phyloP scores from a whole-genome alignment of 768 basidiomycete species.

The Mycena rosella region DNA sequence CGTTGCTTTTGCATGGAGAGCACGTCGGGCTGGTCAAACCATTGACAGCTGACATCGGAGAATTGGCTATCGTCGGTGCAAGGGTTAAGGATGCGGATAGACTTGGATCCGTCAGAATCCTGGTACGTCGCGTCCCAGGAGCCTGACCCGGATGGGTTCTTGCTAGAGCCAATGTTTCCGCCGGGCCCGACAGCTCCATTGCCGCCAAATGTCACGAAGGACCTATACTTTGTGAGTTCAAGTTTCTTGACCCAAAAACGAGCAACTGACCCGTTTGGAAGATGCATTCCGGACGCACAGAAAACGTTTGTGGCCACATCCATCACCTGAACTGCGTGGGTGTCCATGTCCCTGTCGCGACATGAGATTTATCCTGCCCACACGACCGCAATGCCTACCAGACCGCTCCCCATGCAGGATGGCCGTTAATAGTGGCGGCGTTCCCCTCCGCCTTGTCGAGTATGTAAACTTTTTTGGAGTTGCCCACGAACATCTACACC shows the following conservation, averaged over 20 bases:
- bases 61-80: conserved; percentile 68
- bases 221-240: not conserved
- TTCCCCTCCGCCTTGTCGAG: conserved; percentile 82
- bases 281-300: conserved; percentile 86
- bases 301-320: conserved; percentile 81
- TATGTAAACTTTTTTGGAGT: conserved; percentile 85
- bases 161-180: conserved; percentile 67
- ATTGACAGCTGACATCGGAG: conserved; percentile 66
- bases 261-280: conserved; percentile 56
- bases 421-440: conserved; percentile 70
- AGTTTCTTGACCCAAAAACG: not conserved
- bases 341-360: conserved; percentile 50
- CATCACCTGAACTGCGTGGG: conserved; percentile 73
- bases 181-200: conserved; percentile 70
- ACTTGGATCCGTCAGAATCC: conserved; percentile 83
- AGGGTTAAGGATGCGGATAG: conserved; percentile 87
- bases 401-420: conserved; percentile 81
- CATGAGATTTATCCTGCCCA: conserved; percentile 1
- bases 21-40: conserved; percentile 76
- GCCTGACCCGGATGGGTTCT: conserved; percentile 60
- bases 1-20: conserved; percentile 77
- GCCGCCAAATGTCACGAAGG: conserved; percentile 78
- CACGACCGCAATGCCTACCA: conserved; percentile 58
- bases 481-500: conserved; percentile 83
- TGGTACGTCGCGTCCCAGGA: conserved; percentile 76